Evolutionary conservation across 768 basidiomycete species (phyloP).

Genomic region (Rhizopogon rudus): DNA sequence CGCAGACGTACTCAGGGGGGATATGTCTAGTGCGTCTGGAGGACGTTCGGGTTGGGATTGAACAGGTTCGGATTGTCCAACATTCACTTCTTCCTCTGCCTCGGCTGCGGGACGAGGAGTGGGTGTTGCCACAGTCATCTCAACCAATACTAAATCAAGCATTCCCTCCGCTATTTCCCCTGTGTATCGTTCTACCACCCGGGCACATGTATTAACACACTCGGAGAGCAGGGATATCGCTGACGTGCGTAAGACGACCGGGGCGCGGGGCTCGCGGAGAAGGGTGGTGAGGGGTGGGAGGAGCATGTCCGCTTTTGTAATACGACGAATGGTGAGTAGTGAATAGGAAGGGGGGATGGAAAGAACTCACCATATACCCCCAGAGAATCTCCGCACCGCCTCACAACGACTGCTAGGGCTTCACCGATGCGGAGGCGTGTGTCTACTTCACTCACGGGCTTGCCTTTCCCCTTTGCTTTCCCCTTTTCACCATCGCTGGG

Average conservation of each 20-base stretch:
- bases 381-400: constrained; percentile 65
- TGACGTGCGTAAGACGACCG: constrained; percentile 70
- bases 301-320: constrained; percentile 54
- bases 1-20: constrained; percentile 28
- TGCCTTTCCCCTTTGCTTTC: background rate
- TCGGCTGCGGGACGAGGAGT: constrained; percentile 16
- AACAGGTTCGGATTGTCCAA: constrained; percentile 43
- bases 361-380: constrained; percentile 57
- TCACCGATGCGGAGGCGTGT: constrained; percentile 76
- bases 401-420: constrained; percentile 73
- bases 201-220: constrained; percentile 58
- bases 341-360: background rate
- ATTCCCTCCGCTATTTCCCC: constrained; percentile 60
- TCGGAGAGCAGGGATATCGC: constrained; percentile 68
- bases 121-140: constrained; percentile 31
- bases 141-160: constrained; percentile 73
- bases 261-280: constrained; percentile 54
- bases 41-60: constrained; percentile 5
- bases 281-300: constrained; percentile 68
- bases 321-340: background rate
- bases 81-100: background rate
- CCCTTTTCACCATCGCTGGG: constrained; percentile 15
- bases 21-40: background rate
- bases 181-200: constrained; percentile 60
- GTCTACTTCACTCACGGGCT: constrained; percentile 51